Evolutionary conservation across 345 rosid species (phyloP), one percentile per base, ranked within the genome.

Genomic region (Ceriops tagal): DNA sequence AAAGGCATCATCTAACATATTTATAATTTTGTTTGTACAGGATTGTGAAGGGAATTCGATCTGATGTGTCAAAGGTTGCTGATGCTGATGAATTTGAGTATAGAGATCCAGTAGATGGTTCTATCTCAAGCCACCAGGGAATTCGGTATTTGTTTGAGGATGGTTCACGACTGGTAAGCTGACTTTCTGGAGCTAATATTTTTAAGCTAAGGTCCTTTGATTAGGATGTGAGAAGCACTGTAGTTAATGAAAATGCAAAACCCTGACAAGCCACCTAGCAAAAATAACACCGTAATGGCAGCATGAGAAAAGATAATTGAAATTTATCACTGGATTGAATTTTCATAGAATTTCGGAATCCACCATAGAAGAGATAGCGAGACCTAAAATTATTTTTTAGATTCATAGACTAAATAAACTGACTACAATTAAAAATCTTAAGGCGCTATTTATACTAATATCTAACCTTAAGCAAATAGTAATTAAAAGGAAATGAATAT

Each of bases 71-170:
- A 0, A 89, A 82, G 58, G 92, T 92, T 64, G 82, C 80, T 61
- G 56, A 79, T 80, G 98, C 87, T 10, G 98, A 92, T 80, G 99
- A 96, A 72, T 96, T 96, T 66, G 99, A 96, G 80, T 96, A 92
- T 84, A 89, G 88, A 73, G 99, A 96, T 77, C 97, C 97, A 57
- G 98, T 96, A 56, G 99, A 96, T 77, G 97, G 92, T 66, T 96
- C 99, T 66, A 74, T 92, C 78, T 92, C 99, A n/a, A 85, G 85
- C 82, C 96, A 89, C 79, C 99, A 96, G 83, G 98, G 99, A 34
- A 84, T 96, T 60, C 96, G 98, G 52, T 96, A 87, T 80, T 73
- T 96, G 80, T 96, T 96, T 53, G 95, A 85, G 82, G 99, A 96
- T 72, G 99, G 99, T 64, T 90, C 99, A 0, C 87, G 95, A 72